Base-by-base conservation (phyloP, 352 stramenopile species). In the Globisporangium spinosum region DNA sequence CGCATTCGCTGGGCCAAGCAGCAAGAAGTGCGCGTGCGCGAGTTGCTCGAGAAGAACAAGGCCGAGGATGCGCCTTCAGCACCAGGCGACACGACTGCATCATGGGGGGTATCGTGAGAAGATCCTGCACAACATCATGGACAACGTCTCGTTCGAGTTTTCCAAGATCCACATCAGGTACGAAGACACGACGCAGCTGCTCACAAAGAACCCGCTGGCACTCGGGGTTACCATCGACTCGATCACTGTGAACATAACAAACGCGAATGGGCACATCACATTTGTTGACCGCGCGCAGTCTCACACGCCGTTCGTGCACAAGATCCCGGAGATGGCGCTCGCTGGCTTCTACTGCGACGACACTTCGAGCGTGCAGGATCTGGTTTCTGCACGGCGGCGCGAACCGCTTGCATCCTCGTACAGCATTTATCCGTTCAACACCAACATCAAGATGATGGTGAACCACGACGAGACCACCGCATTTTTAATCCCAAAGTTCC, bases 71-170 rank as follows among this genome's bases (percentile, higher is more conserved):
- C 67, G 0, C 62, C 78, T 13, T 61, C 63, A 8, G 70, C 61
- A 20, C 64, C 58, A 12, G 62, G 25, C 22, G 86, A 90, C 55
- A 76, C 77, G 20, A 89, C 82, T 2, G 79, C 80, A 0, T 76
- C 74, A 0, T 94, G 85, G 84, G 83, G 83, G 86, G 12, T 93
- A 90, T 53, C 80, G 85, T 17, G 86, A 94, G 38, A 90, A 91
- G 60, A 94, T 95, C 22, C 51, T 93, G 17, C 87, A 91, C 70
- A 92, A 87, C 17, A 89, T 95, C 54, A 61, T 94, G 9, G 85
- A 95, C 67, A 95, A 95, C 56, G 80, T 94, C 1, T 86, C 79
- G 29, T 85, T 95, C 57, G 85, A 95, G 73, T 82, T 94, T 53
- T 77, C 78, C 25, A 91, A 92, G 22, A 90, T 95, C 68, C 83